phyloP scores from a whole-genome alignment of 805 yeast genomes.

The Wickerhamiella vanderwaltii region DNA sequence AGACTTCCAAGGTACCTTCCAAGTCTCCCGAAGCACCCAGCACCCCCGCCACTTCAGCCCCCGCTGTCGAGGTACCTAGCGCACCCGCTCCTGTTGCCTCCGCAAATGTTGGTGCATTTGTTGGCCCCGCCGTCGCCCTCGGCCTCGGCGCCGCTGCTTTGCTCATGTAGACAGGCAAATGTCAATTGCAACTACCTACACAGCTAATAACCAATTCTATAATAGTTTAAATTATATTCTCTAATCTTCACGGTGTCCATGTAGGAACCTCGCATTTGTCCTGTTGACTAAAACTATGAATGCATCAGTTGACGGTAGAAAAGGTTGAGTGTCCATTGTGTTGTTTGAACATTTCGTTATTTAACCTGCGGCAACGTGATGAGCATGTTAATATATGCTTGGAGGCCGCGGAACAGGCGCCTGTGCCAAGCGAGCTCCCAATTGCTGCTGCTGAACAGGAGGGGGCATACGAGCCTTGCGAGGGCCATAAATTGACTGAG shows the following conservation, averaged over 20 bases:
- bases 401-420: constrained; percentile 4
- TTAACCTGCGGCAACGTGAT: constrained; percentile 20
- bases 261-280: too few relatives aligned
- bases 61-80: constrained; percentile 4
- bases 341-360: constrained; percentile 14
- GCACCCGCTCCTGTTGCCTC: constrained; percentile 1
- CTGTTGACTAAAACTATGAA: too few relatives aligned
- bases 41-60: neutral
- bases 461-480: too few relatives aligned
- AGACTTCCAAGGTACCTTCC: neutral
- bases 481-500: too few relatives aligned
- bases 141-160: constrained; percentile 12
- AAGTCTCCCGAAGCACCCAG: neutral
- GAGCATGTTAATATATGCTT: constrained; percentile 25
- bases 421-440: neutral
- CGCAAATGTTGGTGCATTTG: constrained; percentile 10
- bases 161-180: constrained; percentile 3
- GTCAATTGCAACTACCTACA: neutral
- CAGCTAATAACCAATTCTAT: neutral
- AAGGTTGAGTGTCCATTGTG: constrained; percentile 22
- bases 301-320: too few relatives aligned
- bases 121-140: constrained; percentile 9
- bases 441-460: neutral
- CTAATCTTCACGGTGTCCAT: too few relatives aligned
- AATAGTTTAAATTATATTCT: neutral